These are phyloP conservation scores for Pseudocercospora pini-densiflorae DNA, from an alignment of 2,329 filamentous ascomycete species.

Conservation along the genomic window DNA sequence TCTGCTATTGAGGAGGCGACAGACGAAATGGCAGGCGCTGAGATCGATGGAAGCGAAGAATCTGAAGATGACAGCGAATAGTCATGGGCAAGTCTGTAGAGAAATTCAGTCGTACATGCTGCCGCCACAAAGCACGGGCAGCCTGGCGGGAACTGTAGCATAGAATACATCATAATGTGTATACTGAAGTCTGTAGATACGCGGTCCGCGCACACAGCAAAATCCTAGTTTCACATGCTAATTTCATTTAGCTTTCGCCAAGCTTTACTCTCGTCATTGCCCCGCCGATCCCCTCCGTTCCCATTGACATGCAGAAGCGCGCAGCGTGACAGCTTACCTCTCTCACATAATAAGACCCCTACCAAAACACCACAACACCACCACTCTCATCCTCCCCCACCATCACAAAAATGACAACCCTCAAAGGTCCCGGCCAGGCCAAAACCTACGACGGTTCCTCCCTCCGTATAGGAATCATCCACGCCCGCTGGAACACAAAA, in stretches of 20 bases:
- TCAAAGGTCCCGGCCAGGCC: slow-evolving; percentile 67
- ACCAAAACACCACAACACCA: too few relatives aligned
- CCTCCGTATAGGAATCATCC: slow-evolving; percentile 91
- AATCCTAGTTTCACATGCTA: slow-evolving; percentile 4
- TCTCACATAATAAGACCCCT: background rate
- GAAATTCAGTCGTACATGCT: background rate
- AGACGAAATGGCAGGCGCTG: slow-evolving; percentile 22
- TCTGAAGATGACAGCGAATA: slow-evolving; percentile 22
- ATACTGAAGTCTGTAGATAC: background rate
- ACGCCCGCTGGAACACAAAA: slow-evolving; percentile 90
- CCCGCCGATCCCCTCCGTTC: background rate
- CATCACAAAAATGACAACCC: too few relatives aligned
- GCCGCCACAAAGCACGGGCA: too few relatives aligned
- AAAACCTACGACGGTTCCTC: slow-evolving; percentile 61
- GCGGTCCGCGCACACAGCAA: background rate
- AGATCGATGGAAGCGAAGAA: slow-evolving; percentile 10
- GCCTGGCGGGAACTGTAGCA: background rate
- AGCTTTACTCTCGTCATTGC: slow-evolving; percentile 3
- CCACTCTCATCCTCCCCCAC: too few relatives aligned
- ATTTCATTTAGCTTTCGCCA: background rate
- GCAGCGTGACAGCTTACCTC: background rate
- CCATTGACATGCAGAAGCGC: slow-evolving; percentile 4
- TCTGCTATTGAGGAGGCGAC: slow-evolving; percentile 19
- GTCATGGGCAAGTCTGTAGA: too few relatives aligned
- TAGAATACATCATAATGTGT: background rate